Evolutionary conservation across 2,329 filamentous ascomycete genomes (phyloP).

Genomic region (Leptographium radiaticola): DNA sequence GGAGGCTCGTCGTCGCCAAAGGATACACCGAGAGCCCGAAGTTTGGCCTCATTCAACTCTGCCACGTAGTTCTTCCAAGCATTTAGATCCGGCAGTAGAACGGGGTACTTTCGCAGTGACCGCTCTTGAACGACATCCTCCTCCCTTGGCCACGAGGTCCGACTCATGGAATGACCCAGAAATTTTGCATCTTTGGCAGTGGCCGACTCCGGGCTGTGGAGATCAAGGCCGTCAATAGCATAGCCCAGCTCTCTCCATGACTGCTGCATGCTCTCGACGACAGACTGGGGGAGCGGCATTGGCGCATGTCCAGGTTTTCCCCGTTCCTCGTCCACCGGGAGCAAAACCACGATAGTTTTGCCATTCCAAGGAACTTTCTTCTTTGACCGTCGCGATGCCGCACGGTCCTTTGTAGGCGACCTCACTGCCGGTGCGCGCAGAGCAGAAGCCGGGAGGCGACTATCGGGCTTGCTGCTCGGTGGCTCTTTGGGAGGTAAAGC

Average conservation of each 20-base stretch:
- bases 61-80: conserved; percentile 66
- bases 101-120: conserved; percentile 37
- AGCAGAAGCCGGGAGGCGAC: neutral
- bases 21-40: conserved; percentile 80
- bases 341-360: conserved; percentile 58
- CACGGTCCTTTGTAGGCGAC: conserved; percentile 22
- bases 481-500: neutral
- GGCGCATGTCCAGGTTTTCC: conserved; percentile 42
- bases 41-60: conserved; percentile 77
- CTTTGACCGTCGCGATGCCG: conserved; percentile 43
- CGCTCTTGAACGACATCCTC: conserved; percentile 46
- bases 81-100: conserved; percentile 58
- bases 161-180: conserved; percentile 46
- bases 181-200: conserved; percentile 17
- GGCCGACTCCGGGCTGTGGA: conserved; percentile 32
- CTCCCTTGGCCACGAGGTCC: conserved; percentile 52
- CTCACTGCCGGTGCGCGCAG: neutral
- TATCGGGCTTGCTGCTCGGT: neutral
- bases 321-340: conserved; percentile 55
- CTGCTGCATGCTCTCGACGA: conserved; percentile 48
- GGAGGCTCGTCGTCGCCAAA: conserved; percentile 60
- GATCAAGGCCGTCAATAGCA: conserved; percentile 53
- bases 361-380: conserved; percentile 66
- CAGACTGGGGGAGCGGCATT: conserved; percentile 38
- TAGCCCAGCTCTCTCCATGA: conserved; percentile 60